Base-by-base conservation (phyloP, 306 rosid genomes). In the Fragaria nilgerrensis region DNA sequence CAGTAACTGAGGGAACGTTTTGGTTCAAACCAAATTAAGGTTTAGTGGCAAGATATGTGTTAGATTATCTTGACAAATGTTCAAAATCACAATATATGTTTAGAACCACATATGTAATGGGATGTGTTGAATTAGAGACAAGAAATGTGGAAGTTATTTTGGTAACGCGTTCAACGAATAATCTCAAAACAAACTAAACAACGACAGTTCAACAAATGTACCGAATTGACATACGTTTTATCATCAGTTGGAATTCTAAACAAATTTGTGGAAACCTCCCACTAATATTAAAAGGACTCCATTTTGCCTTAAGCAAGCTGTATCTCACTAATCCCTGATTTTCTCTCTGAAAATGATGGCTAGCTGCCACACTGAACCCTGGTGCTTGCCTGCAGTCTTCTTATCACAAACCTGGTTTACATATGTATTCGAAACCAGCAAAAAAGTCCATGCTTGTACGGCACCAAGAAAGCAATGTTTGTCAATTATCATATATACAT, bases 281-380 rank as follows among this genome's bases (percentile, higher is more conserved):
- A 13, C 66, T 25, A 34, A 61, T 61, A 25, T 12, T 25, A 23
- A 5, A 23, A 10, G 64, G 64, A 23, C 32, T 32, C 17, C 36
- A 12, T 29, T 29, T 62, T 62, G 41, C 68, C 17, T 32, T 27
- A 62, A 29, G 3, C 16, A 62, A 62, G 68, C 68, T 29, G 70
- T 34, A 64, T 64, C 41, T 36, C 25, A 7, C 45, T 36, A 65
- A 9, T 34, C 70, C 45, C 25, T 16, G 68, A 29, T 67, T 44
- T 77, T 68, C 47, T 49, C 19, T 32, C 20, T 76, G 66, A 66
- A 66, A 76, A 56, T 58, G 81, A 70, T 70, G 16, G 62, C 73
- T 59, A 9, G 62, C 73, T 20, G 49, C 37, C 72, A 49, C 75
- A 43, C 27, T 43, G 2, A 43, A 23, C 23, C 72, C 47, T 50